phyloP scores from a whole-genome alignment of 192 early-diverging fungal genomes.

The Coemansia sp. region DNA sequence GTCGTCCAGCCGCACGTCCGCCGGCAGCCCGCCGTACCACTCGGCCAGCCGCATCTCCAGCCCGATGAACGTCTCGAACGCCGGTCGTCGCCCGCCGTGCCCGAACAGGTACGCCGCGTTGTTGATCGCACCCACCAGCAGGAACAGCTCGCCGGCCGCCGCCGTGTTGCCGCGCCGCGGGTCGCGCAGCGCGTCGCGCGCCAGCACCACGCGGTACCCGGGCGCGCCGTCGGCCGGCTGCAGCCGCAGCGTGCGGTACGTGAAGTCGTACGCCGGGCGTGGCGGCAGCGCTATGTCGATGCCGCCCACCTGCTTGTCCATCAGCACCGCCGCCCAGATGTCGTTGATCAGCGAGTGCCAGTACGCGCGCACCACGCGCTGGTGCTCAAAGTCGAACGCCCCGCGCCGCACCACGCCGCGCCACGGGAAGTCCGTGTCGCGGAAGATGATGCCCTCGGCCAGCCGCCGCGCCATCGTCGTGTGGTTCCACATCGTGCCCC shows the following conservation, averaged over 20 bases:
- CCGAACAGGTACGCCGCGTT: constrained; percentile 41
- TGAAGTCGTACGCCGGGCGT: constrained; percentile 39
- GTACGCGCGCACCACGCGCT: constrained; percentile 51
- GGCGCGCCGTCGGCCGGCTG: constrained; percentile 18
- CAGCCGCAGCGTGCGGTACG: constrained; percentile 31
- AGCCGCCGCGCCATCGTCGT: constrained; percentile 49
- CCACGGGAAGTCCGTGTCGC: constrained; percentile 52
- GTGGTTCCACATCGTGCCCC: constrained; percentile 54
- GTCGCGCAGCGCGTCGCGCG: constrained; percentile 28
- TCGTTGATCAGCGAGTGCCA: constrained; percentile 54
- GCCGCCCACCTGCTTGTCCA: constrained; percentile 51
- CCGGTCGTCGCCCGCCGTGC: constrained; percentile 30
- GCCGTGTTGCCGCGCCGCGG: constrained; percentile 40
- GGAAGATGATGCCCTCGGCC: constrained; percentile 46
- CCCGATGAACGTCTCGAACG: constrained; percentile 42
- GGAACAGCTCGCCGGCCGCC: constrained; percentile 40
- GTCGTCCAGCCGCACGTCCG: constrained; percentile 43
- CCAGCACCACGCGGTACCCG: constrained; percentile 30
- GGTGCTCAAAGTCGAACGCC: constrained; percentile 48
- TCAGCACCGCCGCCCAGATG: constrained; percentile 48
- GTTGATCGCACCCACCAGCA: constrained; percentile 46
- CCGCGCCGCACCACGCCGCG: constrained; percentile 36
- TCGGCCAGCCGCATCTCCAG: constrained; percentile 49
- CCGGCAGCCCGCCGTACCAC: constrained; percentile 42
- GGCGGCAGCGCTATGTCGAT: constrained; percentile 41